Evolutionary conservation across 2,329 filamentous ascomycete genomes (phyloP).

Genomic region (Colletotrichum falcatum): DNA sequence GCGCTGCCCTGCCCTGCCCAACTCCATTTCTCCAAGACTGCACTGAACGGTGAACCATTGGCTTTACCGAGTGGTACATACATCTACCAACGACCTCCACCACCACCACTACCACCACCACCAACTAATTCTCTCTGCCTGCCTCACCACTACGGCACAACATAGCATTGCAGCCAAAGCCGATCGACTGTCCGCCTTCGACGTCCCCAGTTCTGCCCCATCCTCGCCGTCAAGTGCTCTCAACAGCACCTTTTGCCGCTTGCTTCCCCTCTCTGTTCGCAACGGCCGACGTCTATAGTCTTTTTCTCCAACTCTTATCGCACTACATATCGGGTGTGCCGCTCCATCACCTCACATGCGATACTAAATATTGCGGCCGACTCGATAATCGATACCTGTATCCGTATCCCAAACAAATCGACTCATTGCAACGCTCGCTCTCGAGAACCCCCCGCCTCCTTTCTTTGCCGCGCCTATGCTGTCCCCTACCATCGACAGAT

Average conservation of each 20-base stretch:
- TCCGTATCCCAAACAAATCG: slow-evolving; percentile 12
- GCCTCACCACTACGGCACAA: slow-evolving; percentile 13
- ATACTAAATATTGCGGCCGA: slow-evolving; percentile 25
- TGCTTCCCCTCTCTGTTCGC: slow-evolving; percentile 29
- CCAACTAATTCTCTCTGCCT: slow-evolving; percentile 8
- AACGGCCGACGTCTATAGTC: slow-evolving; percentile 36
- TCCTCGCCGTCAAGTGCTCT: slow-evolving; percentile 28
- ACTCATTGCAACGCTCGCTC: slow-evolving; percentile 7
- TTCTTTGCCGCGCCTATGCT: slow-evolving; percentile 36
- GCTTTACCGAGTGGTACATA: slow-evolving; percentile 21
- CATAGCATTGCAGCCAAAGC: slow-evolving; percentile 26
- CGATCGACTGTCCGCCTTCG: slow-evolving; percentile 31
- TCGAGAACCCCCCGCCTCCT: slow-evolving; percentile 6
- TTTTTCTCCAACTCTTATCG: slow-evolving; percentile 21
- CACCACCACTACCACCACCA: slow-evolving; percentile 14
- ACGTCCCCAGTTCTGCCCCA: slow-evolving; percentile 21
- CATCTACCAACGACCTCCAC: slow-evolving; percentile 19
- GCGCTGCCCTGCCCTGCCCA: slow-evolving; percentile 14
- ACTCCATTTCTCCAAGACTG: slow-evolving; percentile 7
- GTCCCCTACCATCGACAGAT: slow-evolving; percentile 32
- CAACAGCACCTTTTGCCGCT: slow-evolving; percentile 34
- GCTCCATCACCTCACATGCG: slow-evolving; percentile 33
- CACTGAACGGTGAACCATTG: slow-evolving; percentile 17
- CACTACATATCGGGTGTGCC: slow-evolving; percentile 23
- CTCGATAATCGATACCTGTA: slow-evolving; percentile 29